Base-by-base conservation (phyloP, 495 filamentous ascomycete species). In the Podospora didyma region DNA sequence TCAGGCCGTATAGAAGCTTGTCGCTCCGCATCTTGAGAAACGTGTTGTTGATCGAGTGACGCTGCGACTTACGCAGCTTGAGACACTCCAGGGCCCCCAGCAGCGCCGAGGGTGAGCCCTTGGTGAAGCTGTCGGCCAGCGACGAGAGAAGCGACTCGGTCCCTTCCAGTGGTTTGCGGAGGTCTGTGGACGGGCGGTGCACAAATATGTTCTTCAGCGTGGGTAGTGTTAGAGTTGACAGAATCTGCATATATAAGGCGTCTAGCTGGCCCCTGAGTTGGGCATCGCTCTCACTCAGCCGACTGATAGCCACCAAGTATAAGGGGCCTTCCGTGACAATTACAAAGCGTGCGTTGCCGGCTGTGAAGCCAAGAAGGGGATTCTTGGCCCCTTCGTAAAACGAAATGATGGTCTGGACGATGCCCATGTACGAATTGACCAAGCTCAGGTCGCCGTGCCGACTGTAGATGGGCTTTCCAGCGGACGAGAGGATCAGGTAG, bases 401-500 rank as follows among this genome's bases (percentile, higher is more conserved):
- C 3, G 95, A 96, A 51, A 99, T 95, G 64, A 97, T 93, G 49
- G 95, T 97, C 61, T 97, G 95, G 7, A 96, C 87, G 16, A 97
- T 85, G n/a, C 95, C 95, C 73, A 96, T 92, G 64, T 93, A 96
- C 35, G 86, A 86, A 48, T 91, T 96, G 61, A 97, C 87, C 35
- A 97, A 73, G 19, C 86, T 84, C 58, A 95, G 82, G 58, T 96
- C 90, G 22, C 95, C 95, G 68, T 99, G 91, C 54, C 95, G 81
- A 56, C 90, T 96, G 71, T 91, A 99, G 37, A 99, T 93, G 4
- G 95, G 95, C 67, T 99, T 99, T n/a, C 95, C 95, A 28, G 95
- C 94, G 11, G 90, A 90, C 2, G 95, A 97, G 0, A 99, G 76
- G 63, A 99, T 96, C 62, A 99, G 78, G 66, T 94, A 99, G 70